A percentile compares a stretch with the other conserved stretches of the same genome.
Conservation (phyloP, 2,329 filamentous ascomycete species). For the Colletotrichum sp. region DNA sequence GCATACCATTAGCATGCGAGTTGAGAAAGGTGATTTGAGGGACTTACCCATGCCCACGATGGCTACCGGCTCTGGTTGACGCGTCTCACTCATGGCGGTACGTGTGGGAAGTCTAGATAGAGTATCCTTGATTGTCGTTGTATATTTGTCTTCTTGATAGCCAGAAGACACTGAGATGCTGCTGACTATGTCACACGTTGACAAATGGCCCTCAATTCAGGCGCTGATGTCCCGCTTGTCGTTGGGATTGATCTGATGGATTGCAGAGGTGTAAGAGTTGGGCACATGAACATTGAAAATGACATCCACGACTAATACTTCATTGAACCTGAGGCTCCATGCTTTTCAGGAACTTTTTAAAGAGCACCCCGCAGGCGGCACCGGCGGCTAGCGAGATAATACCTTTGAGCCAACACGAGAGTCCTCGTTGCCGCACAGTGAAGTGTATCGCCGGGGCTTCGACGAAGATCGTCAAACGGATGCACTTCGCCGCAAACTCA, state of each 20-base stretch:
- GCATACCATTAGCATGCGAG: background rate
- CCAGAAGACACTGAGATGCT: background rate
- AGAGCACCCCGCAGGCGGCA: background rate
- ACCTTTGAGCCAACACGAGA: background rate
- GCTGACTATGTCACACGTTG: background rate
- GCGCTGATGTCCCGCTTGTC: background rate
- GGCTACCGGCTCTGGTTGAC: background rate
- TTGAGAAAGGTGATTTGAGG: fast-evolving
- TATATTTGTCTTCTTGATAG: fast-evolving
- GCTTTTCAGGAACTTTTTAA: background rate
- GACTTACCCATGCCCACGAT: background rate
- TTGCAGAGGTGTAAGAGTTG: background rate
- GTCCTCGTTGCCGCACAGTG: background rate
- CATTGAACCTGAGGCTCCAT: fast-evolving
- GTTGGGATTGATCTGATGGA: background rate
- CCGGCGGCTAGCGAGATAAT: background rate
- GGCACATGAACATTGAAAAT: background rate
- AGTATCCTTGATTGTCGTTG: fast-evolving
- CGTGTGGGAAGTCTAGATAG: background rate
- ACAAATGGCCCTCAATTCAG: fast-evolving
- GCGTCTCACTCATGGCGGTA: background rate
- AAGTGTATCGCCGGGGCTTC: background rate
- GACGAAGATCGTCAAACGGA: background rate
- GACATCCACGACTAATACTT: background rate
- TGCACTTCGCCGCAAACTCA: background rate